Conservation (phyloP, 2,329 filamentous ascomycete species). For the Claviceps sp. region DNA sequence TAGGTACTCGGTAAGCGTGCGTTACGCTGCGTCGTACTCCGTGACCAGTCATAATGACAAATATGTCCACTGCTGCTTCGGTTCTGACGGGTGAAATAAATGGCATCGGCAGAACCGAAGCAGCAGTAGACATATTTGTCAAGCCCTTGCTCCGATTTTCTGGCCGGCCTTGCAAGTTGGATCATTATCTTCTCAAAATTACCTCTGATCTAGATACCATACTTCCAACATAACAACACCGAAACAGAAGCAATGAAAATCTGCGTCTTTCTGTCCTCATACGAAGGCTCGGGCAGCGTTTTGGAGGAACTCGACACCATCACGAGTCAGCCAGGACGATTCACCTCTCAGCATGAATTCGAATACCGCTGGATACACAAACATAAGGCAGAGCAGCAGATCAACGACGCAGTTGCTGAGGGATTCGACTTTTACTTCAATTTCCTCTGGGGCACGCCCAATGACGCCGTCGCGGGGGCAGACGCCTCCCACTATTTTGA, state of each 20-base stretch:
- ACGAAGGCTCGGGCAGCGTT: background rate
- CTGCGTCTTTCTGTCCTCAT: background rate
- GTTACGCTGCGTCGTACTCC: too few relatives aligned
- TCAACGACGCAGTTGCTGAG: background rate
- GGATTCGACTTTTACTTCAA: constrained; percentile 2
- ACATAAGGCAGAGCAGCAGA: background rate
- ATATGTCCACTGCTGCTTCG: too few relatives aligned
- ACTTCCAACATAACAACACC: too few relatives aligned
- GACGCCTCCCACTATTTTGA: background rate
- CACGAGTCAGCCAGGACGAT: background rate
- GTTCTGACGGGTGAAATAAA: too few relatives aligned
- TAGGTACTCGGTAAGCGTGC: too few relatives aligned
- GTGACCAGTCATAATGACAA: too few relatives aligned
- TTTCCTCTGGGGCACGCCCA: background rate
- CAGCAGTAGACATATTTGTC: too few relatives aligned
- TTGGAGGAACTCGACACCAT: background rate
- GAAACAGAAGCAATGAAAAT: background rate
- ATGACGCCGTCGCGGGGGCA: background rate
- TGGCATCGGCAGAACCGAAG: too few relatives aligned
- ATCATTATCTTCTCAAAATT: too few relatives aligned
- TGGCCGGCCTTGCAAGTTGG: too few relatives aligned
- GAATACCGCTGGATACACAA: background rate
- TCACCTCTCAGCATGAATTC: background rate
- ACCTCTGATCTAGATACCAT: too few relatives aligned
- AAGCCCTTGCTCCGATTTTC: too few relatives aligned